Evolutionary conservation across 2,329 filamentous ascomycete species (phyloP).

Genomic region (Kalaharituber pfeilii): DNA sequence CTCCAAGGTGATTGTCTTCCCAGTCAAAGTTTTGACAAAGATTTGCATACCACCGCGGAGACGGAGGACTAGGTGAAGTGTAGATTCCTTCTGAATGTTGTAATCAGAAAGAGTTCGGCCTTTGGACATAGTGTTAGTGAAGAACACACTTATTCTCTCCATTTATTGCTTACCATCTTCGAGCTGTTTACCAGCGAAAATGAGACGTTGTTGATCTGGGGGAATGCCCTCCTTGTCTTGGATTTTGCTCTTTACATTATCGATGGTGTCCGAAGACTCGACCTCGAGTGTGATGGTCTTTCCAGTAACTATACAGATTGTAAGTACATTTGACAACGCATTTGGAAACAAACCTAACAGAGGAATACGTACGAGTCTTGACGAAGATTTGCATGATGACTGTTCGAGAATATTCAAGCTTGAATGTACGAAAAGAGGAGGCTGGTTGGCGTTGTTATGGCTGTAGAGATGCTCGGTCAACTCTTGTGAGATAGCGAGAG

Average conservation of each 20-base stretch:
- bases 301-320: too few relatives aligned
- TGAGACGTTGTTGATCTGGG: conserved; percentile 50
- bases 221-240: conserved; percentile 42
- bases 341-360: too few relatives aligned
- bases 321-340: too few relatives aligned
- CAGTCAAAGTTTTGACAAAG: too few relatives aligned
- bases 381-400: too few relatives aligned
- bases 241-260: conserved; percentile 93
- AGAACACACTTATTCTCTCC: not conserved
- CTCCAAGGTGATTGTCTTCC: conserved; percentile 99
- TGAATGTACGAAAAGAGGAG: too few relatives aligned
- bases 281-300: conserved; percentile 99
- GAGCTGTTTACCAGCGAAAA: conserved; percentile 53
- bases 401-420: too few relatives aligned
- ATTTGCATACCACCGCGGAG: conserved; percentile 66
- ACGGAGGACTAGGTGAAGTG: conserved; percentile 62
- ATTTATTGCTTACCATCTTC: conserved; percentile 63
- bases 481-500: too few relatives aligned
- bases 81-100: conserved; percentile 90
- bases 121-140: conserved; percentile 3
- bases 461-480: too few relatives aligned
- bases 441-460: too few relatives aligned
- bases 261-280: conserved; percentile 96
- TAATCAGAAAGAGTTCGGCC: conserved; percentile 83
- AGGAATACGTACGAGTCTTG: too few relatives aligned